Percentiles rank a stretch among this genome's conserved stretches.
Conservation (phyloP, 2,329 filamentous ascomycete species). For the Lojkania enalia region DNA sequence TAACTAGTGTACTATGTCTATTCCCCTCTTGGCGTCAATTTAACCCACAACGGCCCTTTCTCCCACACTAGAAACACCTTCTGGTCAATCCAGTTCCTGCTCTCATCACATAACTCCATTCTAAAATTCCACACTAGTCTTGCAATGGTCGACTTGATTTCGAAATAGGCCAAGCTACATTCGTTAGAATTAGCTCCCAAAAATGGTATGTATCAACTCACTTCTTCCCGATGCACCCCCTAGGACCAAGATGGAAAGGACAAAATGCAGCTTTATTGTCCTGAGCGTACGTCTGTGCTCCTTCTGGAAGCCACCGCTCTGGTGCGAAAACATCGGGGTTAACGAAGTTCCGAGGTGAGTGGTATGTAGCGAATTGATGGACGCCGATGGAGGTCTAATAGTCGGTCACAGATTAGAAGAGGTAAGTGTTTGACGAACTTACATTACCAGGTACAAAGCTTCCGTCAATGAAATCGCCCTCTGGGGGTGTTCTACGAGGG, state of each 20-base stretch:
- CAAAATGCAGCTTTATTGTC: constrained; percentile 14
- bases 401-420: constrained; percentile 1
- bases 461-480: constrained; percentile 35
- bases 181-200: background rate
- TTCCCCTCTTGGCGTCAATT: background rate
- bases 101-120: constrained; percentile 19
- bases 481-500: constrained; percentile 18
- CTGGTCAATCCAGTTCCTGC: constrained; percentile 7
- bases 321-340: constrained; percentile 3
- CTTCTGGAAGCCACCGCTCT: constrained; percentile 4
- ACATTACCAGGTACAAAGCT: constrained; percentile 27
- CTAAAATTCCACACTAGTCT: constrained; percentile 46
- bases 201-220: constrained; percentile 2
- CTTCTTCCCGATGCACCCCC: constrained; percentile 16
- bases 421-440: constrained; percentile 1
- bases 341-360: constrained; percentile 1
- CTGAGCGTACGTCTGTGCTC: constrained; percentile 4
- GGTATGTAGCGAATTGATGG: constrained; percentile 4
- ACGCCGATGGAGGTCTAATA: constrained; percentile 1
- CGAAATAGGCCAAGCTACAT: constrained; percentile 36
- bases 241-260: constrained; percentile 17
- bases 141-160: constrained; percentile 42
- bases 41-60: constrained; percentile 3
- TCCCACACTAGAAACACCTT: constrained; percentile 6
- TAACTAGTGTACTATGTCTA: no score